A percentile compares a stretch with the other conserved stretches of the same genome.
Evolutionary conservation across 108 stramenopile genomes (phyloP).

Genomic region (Pseudonitzschia pungens): DNA sequence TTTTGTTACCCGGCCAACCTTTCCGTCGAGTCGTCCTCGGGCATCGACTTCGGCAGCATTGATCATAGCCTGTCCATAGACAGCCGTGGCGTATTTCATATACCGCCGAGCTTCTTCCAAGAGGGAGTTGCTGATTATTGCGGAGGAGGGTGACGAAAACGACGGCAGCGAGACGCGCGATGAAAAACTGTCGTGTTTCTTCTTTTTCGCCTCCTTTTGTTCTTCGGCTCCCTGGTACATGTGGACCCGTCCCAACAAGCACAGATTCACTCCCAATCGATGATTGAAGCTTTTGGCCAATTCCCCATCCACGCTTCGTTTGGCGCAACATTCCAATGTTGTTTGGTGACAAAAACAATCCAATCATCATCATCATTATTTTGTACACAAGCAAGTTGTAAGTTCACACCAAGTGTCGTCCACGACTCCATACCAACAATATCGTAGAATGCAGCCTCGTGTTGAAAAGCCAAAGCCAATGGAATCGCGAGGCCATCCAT

Average conservation of each 20-base stretch:
- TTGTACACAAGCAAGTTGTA: background rate
- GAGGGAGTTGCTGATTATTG: background rate
- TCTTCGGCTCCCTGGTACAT: background rate
- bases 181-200: background rate
- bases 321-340: background rate
- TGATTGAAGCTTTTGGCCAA: conserved; percentile 25
- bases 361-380: background rate
- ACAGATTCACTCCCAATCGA: conserved; percentile 23
- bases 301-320: conserved; percentile 33
- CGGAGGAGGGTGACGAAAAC: background rate
- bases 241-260: conserved; percentile 21
- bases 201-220: conserved; percentile 13
- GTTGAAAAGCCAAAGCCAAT: too few species aligned
- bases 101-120: conserved; percentile 31
- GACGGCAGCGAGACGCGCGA: background rate
- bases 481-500: background rate
- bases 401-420: too few species aligned
- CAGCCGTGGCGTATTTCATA: conserved; percentile 54
- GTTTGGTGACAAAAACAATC: background rate
- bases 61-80: conserved; percentile 48
- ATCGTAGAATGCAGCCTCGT: too few species aligned
- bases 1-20: conserved; percentile 7
- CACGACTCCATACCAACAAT: too few species aligned
- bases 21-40: conserved; percentile 18
- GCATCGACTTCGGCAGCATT: conserved; percentile 45